Evolutionary conservation across 345 rosid species (phyloP).

Genomic region (Dipteronia dyeriana): DNA sequence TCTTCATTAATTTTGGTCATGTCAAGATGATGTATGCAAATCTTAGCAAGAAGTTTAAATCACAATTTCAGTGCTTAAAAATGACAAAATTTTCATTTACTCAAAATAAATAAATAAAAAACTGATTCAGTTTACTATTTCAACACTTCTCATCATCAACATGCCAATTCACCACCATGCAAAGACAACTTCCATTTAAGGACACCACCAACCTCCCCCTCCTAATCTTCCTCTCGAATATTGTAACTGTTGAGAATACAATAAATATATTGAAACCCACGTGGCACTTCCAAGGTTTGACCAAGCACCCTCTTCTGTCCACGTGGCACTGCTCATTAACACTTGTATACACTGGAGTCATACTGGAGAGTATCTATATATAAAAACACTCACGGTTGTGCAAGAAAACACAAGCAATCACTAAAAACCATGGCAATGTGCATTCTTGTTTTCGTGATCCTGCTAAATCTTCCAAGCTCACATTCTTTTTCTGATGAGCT

Average conservation of each 20-base stretch:
- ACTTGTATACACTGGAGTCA: neutral
- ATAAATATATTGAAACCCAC: neutral
- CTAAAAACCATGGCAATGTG: slow-evolving; percentile 15
- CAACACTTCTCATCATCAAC: neutral
- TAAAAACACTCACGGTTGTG: neutral
- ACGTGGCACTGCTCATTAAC: slow-evolving; percentile 4
- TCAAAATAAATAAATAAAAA: neutral
- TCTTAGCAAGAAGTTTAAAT: neutral
- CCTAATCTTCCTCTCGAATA: slow-evolving; percentile 12
- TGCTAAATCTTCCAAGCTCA: slow-evolving; percentile 27
- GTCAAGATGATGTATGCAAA: neutral
- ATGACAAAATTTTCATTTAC: too few relatives aligned
- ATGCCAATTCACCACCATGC: neutral
- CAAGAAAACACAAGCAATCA: neutral
- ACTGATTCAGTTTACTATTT: neutral
- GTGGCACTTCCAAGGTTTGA: slow-evolving; percentile 14
- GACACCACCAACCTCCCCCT: neutral
- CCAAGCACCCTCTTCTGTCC: neutral
- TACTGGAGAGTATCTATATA: neutral
- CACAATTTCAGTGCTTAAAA: neutral
- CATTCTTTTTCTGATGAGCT: slow-evolving; percentile 21
- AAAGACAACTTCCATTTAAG: slow-evolving; percentile 13
- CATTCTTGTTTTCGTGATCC: slow-evolving; percentile 21
- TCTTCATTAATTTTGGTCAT: neutral
- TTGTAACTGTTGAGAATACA: neutral